Conservation (phyloP, 2,329 filamentous ascomycete species). For the Ophiobolus disseminans region DNA sequence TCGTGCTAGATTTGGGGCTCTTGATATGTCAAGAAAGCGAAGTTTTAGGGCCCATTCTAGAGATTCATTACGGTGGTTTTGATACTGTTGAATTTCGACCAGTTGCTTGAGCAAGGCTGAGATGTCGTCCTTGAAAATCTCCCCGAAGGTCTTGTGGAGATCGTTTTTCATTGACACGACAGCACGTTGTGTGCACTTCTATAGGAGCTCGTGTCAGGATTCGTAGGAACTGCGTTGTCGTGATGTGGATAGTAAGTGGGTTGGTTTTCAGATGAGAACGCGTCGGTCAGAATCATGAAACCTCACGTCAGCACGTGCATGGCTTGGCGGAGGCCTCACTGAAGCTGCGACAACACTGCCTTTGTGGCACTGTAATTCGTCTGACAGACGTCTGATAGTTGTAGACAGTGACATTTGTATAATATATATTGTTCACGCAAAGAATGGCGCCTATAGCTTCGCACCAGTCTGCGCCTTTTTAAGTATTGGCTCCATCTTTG, state of each 20-base stretch:
- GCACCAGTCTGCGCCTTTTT: constrained; percentile 47
- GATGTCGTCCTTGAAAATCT: constrained; percentile 19
- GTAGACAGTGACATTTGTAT: neutral
- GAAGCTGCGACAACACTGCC: no score
- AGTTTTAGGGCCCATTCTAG: constrained; percentile 16
- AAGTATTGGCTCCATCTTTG: constrained; percentile 85
- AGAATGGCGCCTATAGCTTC: constrained; percentile 44
- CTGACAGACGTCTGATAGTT: neutral
- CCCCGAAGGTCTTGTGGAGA: neutral
- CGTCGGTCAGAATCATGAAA: no score
- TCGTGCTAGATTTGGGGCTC: constrained; percentile 7
- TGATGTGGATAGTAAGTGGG: no score
- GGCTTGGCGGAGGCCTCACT: no score
- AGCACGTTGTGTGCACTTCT: no score
- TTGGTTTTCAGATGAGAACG: no score
- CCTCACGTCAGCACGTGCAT: no score
- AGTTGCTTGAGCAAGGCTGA: constrained; percentile 18
- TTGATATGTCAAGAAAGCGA: constrained; percentile 25
- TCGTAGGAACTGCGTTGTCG: no score
- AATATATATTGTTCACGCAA: neutral
- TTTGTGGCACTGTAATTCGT: neutral
- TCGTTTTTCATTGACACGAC: neutral
- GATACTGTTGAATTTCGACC: constrained; percentile 15
- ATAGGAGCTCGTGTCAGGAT: no score
- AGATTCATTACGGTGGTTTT: constrained; percentile 11